phyloP scores from a whole-genome alignment of 768 basidiomycete species.

The Melanogaster broomeanus region DNA sequence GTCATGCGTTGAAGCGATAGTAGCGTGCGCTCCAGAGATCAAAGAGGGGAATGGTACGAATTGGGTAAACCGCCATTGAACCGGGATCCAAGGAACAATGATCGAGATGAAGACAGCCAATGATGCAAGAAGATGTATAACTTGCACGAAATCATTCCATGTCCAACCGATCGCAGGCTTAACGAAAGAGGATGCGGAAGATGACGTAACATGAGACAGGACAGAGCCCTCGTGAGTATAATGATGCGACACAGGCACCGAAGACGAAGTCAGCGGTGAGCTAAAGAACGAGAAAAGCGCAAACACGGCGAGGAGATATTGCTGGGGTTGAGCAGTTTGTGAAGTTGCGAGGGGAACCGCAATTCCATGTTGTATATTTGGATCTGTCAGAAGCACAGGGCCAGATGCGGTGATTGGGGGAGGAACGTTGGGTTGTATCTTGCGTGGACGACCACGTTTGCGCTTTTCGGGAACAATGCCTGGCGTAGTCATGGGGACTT shows the following conservation, averaged over 20 bases:
- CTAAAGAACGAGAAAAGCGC: constrained; percentile 88
- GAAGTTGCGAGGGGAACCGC: constrained; percentile 10
- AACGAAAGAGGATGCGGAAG: constrained; percentile 16
- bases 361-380: constrained; percentile 16
- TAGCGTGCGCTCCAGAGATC: constrained; percentile 3
- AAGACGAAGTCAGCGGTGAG: constrained; percentile 57
- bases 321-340: constrained; percentile 36
- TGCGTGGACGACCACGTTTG: constrained; percentile 82
- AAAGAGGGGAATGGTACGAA: constrained; percentile 27
- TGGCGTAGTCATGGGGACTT: constrained; percentile 27
- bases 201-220: constrained; percentile 40
- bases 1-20: background rate
- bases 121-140: constrained; percentile 67
- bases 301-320: constrained; percentile 82
- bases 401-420: constrained; percentile 29
- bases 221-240: constrained; percentile 64
- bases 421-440: constrained; percentile 55
- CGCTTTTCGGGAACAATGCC: constrained; percentile 65
- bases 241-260: constrained; percentile 29
- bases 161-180: constrained; percentile 35
- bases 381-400: constrained; percentile 16
- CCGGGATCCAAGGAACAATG: constrained; percentile 48
- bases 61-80: constrained; percentile 23
- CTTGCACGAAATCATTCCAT: constrained; percentile 57
- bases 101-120: constrained; percentile 60